Evolutionary conservation across 2,329 filamentous ascomycete genomes (phyloP), one percentile per base, ranked within the genome.

Genomic region (Aspergillus latus): DNA sequence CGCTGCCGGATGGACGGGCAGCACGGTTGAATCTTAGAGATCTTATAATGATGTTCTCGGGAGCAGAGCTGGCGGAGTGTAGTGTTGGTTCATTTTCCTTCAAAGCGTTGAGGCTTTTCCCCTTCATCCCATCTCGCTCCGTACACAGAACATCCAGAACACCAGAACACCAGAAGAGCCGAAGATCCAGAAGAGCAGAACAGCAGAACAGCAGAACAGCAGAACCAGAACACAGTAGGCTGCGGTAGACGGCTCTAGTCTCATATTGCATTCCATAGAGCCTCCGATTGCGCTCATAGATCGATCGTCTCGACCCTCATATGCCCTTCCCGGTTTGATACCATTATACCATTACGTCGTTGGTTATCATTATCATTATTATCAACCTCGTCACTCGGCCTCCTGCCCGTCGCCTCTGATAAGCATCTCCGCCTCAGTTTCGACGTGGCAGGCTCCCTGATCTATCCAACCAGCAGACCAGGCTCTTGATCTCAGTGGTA

Each of bases 401-500:
- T 5, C 56, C 56, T 54, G 53, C 49, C 47, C 37, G 34, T 34
- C 9, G 16, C 40, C 59, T 21, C 21, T 61, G 66, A 68, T 68
- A 68, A 68, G 65, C 64, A 62, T 65, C 59, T 61, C 54, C 51
- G 53, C 60, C 55, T 40, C 21, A 57, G 57, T 57, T 60, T 66
- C 59, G 66, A 57, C 58, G 57, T 59, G 43, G 54, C 57, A 40
- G 40, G 8, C 40, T 21, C 21, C 21, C 21, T 21, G 21, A 21
- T 21, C 21, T 21, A 21, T 21, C n/a, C n/a, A n/a, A n/a, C n/a
- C n/a, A n/a, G n/a, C n/a, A n/a, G n/a, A n/a, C n/a, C n/a, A n/a
- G n/a, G n/a, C n/a, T n/a, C n/a, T n/a, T n/a, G n/a, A n/a, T n/a
- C n/a, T n/a, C n/a, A n/a, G n/a, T n/a, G n/a, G n/a, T n/a, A n/a